Evolutionary conservation across 306 rosid genomes (phyloP).

Genomic region (Cucurbita maxima): DNA sequence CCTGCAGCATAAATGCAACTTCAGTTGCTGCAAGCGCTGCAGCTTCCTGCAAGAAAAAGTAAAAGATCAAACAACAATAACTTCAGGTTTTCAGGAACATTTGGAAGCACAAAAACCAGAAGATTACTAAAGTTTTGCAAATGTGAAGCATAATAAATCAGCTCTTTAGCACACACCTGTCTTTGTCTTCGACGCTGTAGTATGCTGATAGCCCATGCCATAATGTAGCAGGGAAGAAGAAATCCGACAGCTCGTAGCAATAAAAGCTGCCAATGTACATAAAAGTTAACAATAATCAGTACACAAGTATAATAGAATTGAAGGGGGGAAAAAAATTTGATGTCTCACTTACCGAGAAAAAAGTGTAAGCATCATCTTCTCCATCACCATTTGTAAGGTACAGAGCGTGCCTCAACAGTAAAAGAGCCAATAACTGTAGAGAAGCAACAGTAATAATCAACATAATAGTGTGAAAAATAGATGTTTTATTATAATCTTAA

Average conservation of each 20-base stretch:
- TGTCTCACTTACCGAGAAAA: conserved; percentile 53
- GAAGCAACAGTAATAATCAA: conserved; percentile 1
- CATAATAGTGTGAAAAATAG: neutral
- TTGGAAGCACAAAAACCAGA: neutral
- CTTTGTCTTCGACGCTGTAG: conserved; percentile 94
- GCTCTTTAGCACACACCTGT: conserved; percentile 31
- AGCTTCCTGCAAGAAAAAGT: conserved; percentile 49
- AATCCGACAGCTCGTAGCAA: conserved; percentile 93
- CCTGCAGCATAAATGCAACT: conserved; percentile 85
- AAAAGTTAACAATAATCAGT: neutral
- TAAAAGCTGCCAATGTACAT: conserved; percentile 24
- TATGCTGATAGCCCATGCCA: conserved; percentile 99
- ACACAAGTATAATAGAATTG: neutral
- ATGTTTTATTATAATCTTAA: neutral
- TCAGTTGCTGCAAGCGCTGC: conserved; percentile 94
- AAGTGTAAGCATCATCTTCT: conserved; percentile 52
- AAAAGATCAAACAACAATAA: neutral
- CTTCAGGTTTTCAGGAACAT: neutral
- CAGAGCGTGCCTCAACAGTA: conserved; percentile 76
- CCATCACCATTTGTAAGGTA: conserved; percentile 56
- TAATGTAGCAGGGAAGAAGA: conserved; percentile 92
- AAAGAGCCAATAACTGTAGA: conserved; percentile 80
- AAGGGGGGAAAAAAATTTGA: neutral
- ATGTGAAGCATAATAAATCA: neutral
- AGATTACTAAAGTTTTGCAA: neutral